A percentile compares a stretch with the other conserved stretches of the same genome.
These are phyloP conservation scores for Fragaria nilgerrensis DNA, from an alignment of 306 rosid species.

Conservation along the genomic window DNA sequence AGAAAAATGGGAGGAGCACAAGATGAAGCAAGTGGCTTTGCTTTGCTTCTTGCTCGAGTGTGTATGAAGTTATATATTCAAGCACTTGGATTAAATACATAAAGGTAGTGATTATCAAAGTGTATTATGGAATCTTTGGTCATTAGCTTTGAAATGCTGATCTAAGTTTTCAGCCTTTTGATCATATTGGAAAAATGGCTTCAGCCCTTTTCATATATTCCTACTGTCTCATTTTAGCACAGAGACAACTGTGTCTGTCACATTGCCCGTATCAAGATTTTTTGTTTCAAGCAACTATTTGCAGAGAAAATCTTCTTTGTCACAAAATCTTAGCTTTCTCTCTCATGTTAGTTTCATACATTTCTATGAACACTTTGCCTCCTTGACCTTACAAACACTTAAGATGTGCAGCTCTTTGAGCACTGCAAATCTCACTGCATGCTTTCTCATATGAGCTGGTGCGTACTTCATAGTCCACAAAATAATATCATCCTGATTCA, in stretches of 20 bases:
- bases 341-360: neutral
- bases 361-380: neutral
- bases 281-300: conserved; percentile 15
- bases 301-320: neutral
- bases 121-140: conserved; percentile 47
- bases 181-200: neutral
- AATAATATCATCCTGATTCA: neutral
- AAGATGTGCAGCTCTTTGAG: neutral
- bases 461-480: conserved; percentile 1
- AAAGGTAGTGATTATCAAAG: conserved; percentile 14
- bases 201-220: conserved; percentile 34
- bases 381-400: neutral
- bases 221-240: conserved; percentile 35
- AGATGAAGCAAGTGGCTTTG: conserved; percentile 55
- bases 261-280: conserved; percentile 27
- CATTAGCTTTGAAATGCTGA: conserved; percentile 44
- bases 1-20: conserved; percentile 58
- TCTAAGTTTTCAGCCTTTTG: conserved; percentile 9
- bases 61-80: conserved; percentile 24
- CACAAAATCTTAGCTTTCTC: neutral
- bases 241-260: conserved; percentile 42
- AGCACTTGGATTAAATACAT: conserved; percentile 13
- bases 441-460: neutral
- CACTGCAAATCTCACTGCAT: conserved; percentile 6
- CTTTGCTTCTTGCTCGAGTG: conserved; percentile 39